A percentile compares a stretch with the other conserved stretches of the same genome.
These are phyloP conservation scores for Ogataea ramenticola DNA, from an alignment of 805 yeast species.

Conservation along the genomic window DNA sequence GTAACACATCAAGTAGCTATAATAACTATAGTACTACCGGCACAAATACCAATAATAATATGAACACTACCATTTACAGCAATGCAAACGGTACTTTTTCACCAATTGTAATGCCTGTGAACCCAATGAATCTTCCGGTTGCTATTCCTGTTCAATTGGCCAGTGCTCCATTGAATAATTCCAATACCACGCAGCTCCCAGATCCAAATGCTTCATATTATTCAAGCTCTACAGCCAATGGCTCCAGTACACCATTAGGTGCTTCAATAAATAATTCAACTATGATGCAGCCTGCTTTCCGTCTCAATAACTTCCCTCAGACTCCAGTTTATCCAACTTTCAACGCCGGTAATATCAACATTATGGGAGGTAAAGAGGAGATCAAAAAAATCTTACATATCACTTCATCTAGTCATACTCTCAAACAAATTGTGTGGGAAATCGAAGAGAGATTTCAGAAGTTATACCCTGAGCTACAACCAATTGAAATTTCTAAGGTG, in stretches of 20 bases:
- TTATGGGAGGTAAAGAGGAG: neutral
- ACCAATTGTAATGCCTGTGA: neutral
- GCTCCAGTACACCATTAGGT: constrained; percentile 18
- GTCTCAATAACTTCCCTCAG: neutral
- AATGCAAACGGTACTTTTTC: neutral
- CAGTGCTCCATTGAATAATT: no score
- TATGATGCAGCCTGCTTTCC: neutral
- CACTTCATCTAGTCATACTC: constrained; percentile 38
- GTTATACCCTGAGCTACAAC: constrained; percentile 58
- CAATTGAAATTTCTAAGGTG: constrained; percentile 47
- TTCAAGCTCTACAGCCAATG: constrained; percentile 13
- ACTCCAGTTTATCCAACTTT: neutral
- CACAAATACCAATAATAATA: neutral
- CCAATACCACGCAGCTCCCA: neutral
- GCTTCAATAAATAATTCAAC: neutral
- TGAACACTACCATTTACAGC: neutral
- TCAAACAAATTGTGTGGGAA: constrained; percentile 46
- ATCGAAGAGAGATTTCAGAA: constrained; percentile 48
- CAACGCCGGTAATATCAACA: neutral
- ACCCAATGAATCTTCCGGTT: neutral
- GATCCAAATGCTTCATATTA: constrained; percentile 6
- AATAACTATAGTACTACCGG: neutral
- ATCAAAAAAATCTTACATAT: constrained; percentile 54
- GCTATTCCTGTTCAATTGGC: no score
- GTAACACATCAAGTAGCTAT: no score